Base-by-base conservation (phyloP, 1,284 basidiomycete species). In the Retiboletus flavoniger region DNA sequence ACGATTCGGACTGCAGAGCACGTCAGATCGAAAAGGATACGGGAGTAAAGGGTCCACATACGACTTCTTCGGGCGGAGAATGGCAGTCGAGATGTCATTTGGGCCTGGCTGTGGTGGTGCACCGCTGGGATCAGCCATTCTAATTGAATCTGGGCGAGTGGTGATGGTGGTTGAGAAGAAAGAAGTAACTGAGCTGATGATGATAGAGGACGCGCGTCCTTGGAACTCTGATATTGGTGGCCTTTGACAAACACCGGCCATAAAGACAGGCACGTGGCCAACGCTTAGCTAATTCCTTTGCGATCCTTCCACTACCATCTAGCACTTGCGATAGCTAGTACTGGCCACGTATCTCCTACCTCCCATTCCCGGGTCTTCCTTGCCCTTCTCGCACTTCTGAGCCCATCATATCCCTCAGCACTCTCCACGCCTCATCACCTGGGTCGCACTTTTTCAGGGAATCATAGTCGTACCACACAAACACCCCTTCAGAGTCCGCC, bases 21-120 rank as follows among this genome's bases (percentile, higher is more conserved):
- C 36, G 58, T 63, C 49, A 58, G 53, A 58, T 62, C 43, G 38
- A 11, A 32, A 56, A 17, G 44, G 49, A 48, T 49, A 44, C 44
- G 53, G 6, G 32, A 26, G 10, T 19, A 19, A 40, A 56, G 45
- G 40, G 19, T 38, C 32, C 42, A 83, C 93, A 65, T 71, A 96
- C 95, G 92, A 95, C 81, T 95, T 95, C 90, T 97, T 98, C 62
- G 88, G 89, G 60, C 95, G 80, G 58, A 98, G 79, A 71, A 98
- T 97, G 45, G 95, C 94, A 31, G 95, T 97, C n/a, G 94, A 91
- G 55, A 83, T 80, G 66, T 95, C 93, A 70, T 95, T 83, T 26
- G 84, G 84, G 48, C 86, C 87, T 29, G 89, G 86, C 65, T 84
- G 85, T 56, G 87, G 80, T 55, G 86, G 64, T 61, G 87, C 88